These are phyloP conservation scores for Gnomoniopsis sp. DNA, from an alignment of 2,329 filamentous ascomycete genomes.

Conservation along the genomic window DNA sequence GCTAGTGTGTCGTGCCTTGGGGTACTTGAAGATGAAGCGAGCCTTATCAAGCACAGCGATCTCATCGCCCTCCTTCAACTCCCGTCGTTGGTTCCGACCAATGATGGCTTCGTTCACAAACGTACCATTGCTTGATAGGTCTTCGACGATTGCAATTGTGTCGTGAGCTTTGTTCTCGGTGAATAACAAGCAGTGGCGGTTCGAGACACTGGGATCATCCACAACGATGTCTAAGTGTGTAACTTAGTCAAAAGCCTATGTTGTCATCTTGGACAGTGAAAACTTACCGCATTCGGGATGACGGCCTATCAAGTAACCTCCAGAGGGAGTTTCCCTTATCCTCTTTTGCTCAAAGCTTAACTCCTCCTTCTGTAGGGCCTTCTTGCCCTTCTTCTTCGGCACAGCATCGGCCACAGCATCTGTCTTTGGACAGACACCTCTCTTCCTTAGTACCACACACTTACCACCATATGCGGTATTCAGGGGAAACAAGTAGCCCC, in stretches of 20 bases:
- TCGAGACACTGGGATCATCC: conserved; percentile 78
- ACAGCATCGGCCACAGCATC: conserved; percentile 39
- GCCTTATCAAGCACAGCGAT: conserved; percentile 82
- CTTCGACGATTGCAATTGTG: conserved; percentile 74
- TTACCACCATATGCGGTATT: conserved; percentile 64
- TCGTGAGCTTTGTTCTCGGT: conserved; percentile 35
- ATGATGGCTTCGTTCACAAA: conserved; percentile 91
- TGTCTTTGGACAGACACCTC: conserved; percentile 65
- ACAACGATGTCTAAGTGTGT: conserved; percentile 64
- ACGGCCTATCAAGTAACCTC: conserved; percentile 86
- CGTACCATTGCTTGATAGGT: conserved; percentile 93
- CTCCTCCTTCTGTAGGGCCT: conserved; percentile 51
- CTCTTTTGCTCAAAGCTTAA: conserved; percentile 62
- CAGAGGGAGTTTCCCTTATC: conserved; percentile 59
- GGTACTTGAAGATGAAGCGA: conserved; percentile 89
- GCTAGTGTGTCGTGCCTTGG: conserved; percentile 68
- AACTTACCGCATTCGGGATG: conserved; percentile 88
- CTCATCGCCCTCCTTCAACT: conserved; percentile 86
- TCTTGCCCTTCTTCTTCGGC: conserved; percentile 40
- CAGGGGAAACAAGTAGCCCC: conserved; percentile 90
- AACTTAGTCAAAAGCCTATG: conserved; percentile 7
- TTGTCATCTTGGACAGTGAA: not conserved
- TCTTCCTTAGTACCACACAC: conserved; percentile 70
- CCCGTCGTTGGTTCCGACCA: conserved; percentile 85
- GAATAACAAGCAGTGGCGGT: conserved; percentile 64